phyloP scores from a whole-genome alignment of 2,329 filamentous ascomycete genomes.

The Claviceps sp. region DNA sequence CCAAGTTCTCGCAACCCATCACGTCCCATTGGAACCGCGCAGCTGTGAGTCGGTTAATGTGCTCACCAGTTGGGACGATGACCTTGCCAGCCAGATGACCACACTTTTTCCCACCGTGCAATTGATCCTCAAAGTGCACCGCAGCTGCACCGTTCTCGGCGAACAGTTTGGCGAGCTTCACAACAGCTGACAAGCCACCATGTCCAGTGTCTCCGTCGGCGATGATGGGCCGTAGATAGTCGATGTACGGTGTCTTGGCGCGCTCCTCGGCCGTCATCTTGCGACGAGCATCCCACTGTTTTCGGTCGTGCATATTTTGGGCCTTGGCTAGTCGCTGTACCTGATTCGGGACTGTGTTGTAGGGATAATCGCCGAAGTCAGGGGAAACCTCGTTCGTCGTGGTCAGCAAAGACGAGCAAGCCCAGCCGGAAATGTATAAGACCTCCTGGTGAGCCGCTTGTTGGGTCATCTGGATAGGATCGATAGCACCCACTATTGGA shows the following conservation, averaged over 20 bases:
- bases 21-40: conserved; percentile 96
- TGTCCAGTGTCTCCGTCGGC: conserved; percentile 95
- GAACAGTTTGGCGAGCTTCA: conserved; percentile 95
- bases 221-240: conserved; percentile 89
- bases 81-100: conserved; percentile 95
- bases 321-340: conserved; percentile 94
- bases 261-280: conserved; percentile 65
- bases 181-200: conserved; percentile 79
- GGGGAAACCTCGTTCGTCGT: conserved; percentile 94
- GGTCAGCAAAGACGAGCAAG: conserved; percentile 85
- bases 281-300: conserved; percentile 77
- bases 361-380: conserved; percentile 97
- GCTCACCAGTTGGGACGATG: conserved; percentile 81
- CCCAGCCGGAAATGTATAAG: conserved; percentile 93
- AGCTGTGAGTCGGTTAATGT: conserved; percentile 88
- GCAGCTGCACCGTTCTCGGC: conserved; percentile 93
- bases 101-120: conserved; percentile 97
- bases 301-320: conserved; percentile 91
- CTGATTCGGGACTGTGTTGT: conserved; percentile 97
- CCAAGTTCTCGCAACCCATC: conserved; percentile 89
- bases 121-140: conserved; percentile 95
- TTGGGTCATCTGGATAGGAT: conserved; percentile 99
- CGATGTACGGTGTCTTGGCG: conserved; percentile 64
- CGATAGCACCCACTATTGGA: conserved; percentile 76
- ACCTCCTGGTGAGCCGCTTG: conserved; percentile 94